phyloP scores from a whole-genome alignment of 129 eudicot species.

The Sambucus nigra region DNA sequence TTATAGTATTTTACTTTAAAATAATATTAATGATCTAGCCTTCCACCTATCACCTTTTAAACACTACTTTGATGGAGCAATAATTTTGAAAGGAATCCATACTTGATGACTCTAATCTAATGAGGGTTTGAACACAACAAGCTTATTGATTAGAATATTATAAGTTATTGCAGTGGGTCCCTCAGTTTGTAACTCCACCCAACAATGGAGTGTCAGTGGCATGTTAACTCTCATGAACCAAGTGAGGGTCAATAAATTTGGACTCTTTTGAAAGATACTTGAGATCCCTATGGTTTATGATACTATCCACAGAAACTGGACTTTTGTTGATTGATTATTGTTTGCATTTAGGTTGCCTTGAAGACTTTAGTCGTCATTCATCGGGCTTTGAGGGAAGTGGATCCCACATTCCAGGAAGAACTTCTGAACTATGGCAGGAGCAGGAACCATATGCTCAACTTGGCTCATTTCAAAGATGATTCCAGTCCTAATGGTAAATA shows the following conservation, averaged over 20 bases:
- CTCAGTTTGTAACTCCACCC: too few species aligned
- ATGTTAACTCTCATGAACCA: too few species aligned
- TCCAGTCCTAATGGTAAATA: conserved; percentile 65
- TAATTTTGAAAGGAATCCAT: too few species aligned
- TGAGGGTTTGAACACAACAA: too few species aligned
- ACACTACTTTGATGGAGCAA: background rate
- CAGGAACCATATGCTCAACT: conserved; percentile 59
- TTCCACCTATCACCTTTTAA: too few species aligned
- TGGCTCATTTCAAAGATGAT: conserved; percentile 82
- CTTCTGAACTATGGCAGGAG: conserved; percentile 47
- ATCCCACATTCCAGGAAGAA: conserved; percentile 76
- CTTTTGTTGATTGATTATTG: background rate
- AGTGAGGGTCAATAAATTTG: too few species aligned
- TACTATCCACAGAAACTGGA: background rate
- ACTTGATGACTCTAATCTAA: too few species aligned
- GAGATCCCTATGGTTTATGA: background rate
- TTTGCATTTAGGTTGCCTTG: conserved; percentile 61
- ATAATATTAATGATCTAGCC: too few species aligned
- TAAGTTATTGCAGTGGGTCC: too few species aligned
- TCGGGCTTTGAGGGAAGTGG: conserved; percentile 83
- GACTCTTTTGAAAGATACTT: conserved; percentile 1
- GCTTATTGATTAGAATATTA: too few species aligned
- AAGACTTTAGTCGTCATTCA: conserved; percentile 77
- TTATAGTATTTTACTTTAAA: too few species aligned
- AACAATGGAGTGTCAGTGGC: too few species aligned